Base-by-base conservation (phyloP, 441 rosid genomes). In the Flueggea neowawraea region DNA sequence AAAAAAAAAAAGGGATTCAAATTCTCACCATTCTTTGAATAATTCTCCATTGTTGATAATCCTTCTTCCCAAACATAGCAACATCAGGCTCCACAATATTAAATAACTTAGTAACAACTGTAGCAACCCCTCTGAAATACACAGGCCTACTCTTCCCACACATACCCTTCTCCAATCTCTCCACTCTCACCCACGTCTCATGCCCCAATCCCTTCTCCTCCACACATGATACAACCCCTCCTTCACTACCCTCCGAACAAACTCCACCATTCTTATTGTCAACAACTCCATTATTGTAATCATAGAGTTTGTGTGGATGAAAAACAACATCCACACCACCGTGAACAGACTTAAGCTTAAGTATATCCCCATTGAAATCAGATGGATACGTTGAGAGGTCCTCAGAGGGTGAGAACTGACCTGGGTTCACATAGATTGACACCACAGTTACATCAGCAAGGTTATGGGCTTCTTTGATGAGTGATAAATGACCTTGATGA, bases 371-470 rank as follows among this genome's bases (percentile, higher is more conserved):
- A 33, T 73, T 57, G 56, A 94, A 87, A 78, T 94, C 97, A 61
- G 95, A 90, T 11, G 97, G 97, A 94, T 94, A 94, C 1, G 95
- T 82, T 48, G 95, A 84, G 22, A 94, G 87, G 61, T 91, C 98
- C 71, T 94, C 97, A 0, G 84, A 68, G 44, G 96, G 95, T 13
- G 98, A 72, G 64, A 94, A 91, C 75, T 94, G 98, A 67, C 98
- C 97, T 54, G 98, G 98, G 75, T 94, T 94, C 43, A 94, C 93
- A 64, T 89, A 91, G 67, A 89, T 82, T 59, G 98, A 91, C 54
- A 94, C 90, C 48, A 90, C 98, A 22, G 79, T 72, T 72, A 79
- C 56, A 69, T 84, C 67, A 59, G 83, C 49, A 62, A 52, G 86
- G 13, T 51, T 65, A 28, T 60, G 83, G 51, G 97, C 92, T 67